Conservation (phyloP, 2,329 filamentous ascomycete species). For the Ophiostoma sp. region DNA sequence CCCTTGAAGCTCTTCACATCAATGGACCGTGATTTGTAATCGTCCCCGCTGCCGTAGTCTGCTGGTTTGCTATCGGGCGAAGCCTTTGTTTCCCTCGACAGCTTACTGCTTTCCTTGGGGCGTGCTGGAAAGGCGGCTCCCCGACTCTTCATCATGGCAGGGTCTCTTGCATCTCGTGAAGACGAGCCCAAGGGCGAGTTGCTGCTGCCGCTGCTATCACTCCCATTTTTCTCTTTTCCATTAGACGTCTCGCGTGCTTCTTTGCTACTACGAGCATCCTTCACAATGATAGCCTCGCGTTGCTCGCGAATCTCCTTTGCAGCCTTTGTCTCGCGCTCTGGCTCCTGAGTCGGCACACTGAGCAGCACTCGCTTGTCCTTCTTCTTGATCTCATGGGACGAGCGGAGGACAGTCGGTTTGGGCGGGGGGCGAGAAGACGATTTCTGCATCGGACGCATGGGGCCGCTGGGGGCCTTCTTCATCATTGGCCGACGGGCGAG, state of each 20-base stretch:
- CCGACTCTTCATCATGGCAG: slow-evolving; percentile 17
- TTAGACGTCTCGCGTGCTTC: slow-evolving; percentile 7
- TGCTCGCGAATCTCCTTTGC: slow-evolving; percentile 21
- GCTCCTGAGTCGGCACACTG: slow-evolving; percentile 1
- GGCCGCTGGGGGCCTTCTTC: slow-evolving; percentile 24
- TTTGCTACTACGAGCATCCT: slow-evolving; percentile 22
- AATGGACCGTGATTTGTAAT: slow-evolving; percentile 17
- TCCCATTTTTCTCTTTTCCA: too few species aligned
- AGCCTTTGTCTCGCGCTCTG: slow-evolving; percentile 24
- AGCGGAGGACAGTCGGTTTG: slow-evolving; percentile 22
- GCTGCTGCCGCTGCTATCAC: neutral
- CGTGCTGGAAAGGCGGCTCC: slow-evolving; percentile 18
- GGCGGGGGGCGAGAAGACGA: slow-evolving; percentile 18
- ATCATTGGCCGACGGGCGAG: slow-evolving; percentile 9
- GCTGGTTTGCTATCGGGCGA: slow-evolving; percentile 19
- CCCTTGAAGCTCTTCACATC: slow-evolving; percentile 16
- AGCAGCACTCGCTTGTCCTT: slow-evolving; percentile 12
- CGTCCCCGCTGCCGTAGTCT: neutral
- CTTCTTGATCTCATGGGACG: slow-evolving; percentile 24
- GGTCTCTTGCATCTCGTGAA: slow-evolving; percentile 8
- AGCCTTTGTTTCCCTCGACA: slow-evolving; percentile 22
- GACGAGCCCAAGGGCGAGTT: neutral
- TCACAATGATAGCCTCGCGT: slow-evolving; percentile 22
- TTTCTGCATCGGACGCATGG: slow-evolving; percentile 26
- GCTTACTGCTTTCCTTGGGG: slow-evolving; percentile 25